Evolutionary conservation across 2,329 filamentous ascomycete genomes (phyloP), one percentile per base, ranked within the genome.

Genomic region (Clonostachys sp.): DNA sequence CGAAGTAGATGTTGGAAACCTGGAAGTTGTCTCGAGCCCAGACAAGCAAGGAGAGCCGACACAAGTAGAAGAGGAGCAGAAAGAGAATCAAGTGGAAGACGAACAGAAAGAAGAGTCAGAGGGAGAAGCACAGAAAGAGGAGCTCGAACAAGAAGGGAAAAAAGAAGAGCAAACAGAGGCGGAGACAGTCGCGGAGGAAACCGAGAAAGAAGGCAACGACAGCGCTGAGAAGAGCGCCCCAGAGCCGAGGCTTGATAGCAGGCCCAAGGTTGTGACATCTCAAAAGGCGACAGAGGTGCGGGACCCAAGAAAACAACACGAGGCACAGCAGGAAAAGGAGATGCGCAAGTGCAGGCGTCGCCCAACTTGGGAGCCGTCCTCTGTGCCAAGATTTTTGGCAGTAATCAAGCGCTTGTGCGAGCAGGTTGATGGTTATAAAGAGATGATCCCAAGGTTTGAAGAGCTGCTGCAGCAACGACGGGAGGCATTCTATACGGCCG

Each of bases 381-480:
- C 73, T 44, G 64, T 77, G 17, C 78, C 74, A 17, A 73, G 72
- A 33, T 70, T 89, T 5, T 71, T 87, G 13, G 63, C 64, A 2
- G 70, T 84, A 18, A 63, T 91, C 1, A 77, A 82, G 52, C 67
- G 64, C 7, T 73, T 91, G 1, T 75, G 81, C 12, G 74, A 81
- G 20, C 82, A 89, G 59, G 76, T 88, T 12, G 65, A 72, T 13
- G 68, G 69, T 2, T 90, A 86, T 69, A 79, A 81, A 46, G 70
- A 72, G 42, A 77, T 80, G 6, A 77, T 91, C 7, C 81, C 86
- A 0, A 80, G 87, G 36, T 91, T 91, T 59, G 84, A 89, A 45
- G 82, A 87, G 36, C 73, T 91, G 3, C 69, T 91, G 5, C 84
- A 77, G 65, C 83, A 77, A 63, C 82, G 75, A 12, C 80, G 81